Percentiles rank a stretch among this genome's conserved stretches.
These are phyloP conservation scores for Aspergillus vadensis DNA, from an alignment of 2,329 filamentous ascomycete genomes.

Conservation along the genomic window DNA sequence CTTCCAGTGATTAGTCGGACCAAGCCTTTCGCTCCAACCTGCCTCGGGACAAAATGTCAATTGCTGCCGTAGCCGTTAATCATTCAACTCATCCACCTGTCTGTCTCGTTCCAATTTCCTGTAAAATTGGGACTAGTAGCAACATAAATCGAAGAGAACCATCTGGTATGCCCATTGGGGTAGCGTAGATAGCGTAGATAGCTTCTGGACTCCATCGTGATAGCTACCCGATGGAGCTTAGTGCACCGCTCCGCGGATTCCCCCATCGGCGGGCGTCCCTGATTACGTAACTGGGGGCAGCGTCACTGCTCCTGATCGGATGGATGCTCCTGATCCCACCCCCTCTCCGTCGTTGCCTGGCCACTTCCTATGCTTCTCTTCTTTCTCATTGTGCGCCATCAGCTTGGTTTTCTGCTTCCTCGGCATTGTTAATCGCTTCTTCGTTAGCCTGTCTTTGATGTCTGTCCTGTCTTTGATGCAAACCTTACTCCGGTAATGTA, in stretches of 20 bases:
- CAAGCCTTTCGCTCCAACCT: not conserved
- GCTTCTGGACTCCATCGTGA: not conserved
- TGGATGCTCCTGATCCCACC: slow-evolving; percentile 22
- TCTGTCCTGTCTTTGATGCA: slow-evolving; percentile 27
- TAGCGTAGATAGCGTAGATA: not conserved
- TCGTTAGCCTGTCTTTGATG: not conserved
- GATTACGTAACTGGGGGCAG: slow-evolving; percentile 17
- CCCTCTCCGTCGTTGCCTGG: slow-evolving; percentile 18
- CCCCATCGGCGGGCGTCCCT: slow-evolving; percentile 24
- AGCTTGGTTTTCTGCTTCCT: slow-evolving; percentile 1
- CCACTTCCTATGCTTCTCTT: slow-evolving; percentile 26
- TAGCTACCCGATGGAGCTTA: not conserved
- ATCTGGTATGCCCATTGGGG: too few species aligned
- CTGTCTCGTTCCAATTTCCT: not conserved
- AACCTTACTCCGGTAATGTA: slow-evolving; percentile 65
- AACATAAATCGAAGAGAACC: too few species aligned
- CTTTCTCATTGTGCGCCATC: slow-evolving; percentile 21
- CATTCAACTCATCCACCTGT: not conserved
- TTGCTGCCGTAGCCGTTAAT: not conserved
- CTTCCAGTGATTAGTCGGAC: slow-evolving; percentile 16
- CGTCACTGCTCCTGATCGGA: slow-evolving; percentile 34
- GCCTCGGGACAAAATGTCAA: not conserved
- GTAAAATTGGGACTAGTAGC: too few species aligned
- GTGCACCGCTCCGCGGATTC: not conserved
- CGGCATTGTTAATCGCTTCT: not conserved